These are phyloP conservation scores for Aureococcus anophagefferens DNA, from an alignment of 108 stramenopile genomes.

Conservation along the genomic window DNA sequence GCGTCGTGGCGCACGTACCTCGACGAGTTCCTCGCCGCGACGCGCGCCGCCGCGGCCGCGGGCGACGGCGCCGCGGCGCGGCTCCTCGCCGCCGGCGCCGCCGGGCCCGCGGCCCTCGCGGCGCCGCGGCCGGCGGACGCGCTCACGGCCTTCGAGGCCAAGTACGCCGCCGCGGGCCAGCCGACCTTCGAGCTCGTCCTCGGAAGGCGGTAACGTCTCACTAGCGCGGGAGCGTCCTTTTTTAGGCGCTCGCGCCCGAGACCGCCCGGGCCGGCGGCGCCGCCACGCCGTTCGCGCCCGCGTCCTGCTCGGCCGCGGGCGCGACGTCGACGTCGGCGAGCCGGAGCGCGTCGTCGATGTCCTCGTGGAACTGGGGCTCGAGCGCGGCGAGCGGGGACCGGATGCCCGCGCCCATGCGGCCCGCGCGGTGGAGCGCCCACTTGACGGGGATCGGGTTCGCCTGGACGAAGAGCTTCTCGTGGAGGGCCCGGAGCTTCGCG, in stretches of 20 bases:
- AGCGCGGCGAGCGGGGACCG: neutral
- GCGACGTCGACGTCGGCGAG: no score
- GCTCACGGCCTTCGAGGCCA: neutral
- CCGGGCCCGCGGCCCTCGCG: neutral
- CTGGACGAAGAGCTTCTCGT: slow-evolving; percentile 65
- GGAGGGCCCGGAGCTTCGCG: slow-evolving; percentile 43
- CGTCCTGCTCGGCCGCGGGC: no score
- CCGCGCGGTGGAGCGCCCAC: slow-evolving; percentile 26
- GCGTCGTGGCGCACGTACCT: neutral
- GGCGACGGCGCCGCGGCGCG: neutral
- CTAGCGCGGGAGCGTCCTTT: no score
- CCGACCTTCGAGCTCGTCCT: no score
- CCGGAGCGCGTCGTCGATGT: no score
- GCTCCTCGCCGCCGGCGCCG: neutral
- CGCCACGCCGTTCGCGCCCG: no score
- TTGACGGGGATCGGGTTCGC: slow-evolving; percentile 76
- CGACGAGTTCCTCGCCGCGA: neutral
- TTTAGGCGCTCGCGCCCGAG: no score
- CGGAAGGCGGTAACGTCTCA: no score
- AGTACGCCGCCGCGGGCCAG: neutral
- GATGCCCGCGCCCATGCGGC: neutral
- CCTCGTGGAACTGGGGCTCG: no score
- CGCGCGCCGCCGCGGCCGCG: neutral
- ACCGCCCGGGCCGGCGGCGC: no score
- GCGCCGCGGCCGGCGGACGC: neutral